Base-by-base conservation (phyloP, 805 yeast species). In the Saccharomycopsis vini region DNA sequence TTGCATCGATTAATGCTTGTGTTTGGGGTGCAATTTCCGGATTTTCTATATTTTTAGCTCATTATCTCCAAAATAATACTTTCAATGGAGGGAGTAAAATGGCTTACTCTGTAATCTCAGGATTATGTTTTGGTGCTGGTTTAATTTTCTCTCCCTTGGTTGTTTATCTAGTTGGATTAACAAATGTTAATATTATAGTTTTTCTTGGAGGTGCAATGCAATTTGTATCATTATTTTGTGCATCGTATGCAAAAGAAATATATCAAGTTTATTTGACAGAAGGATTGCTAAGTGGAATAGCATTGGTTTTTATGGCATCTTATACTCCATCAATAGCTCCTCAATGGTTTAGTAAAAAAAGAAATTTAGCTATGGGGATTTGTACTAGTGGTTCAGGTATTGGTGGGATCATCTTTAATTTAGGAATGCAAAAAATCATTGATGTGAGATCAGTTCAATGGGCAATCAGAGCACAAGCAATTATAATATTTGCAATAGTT, bases 1-100 rank as follows among this genome's bases (percentile, higher is more conserved):
- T 66, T 22, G 57, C 62, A 39, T 45, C 71, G 1, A 56, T 69
- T 41, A 71, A 67, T 47, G 64, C 67, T 50, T 59, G 65, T 35
- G 68, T 75, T 1, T 75, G 79, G 79, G 81, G 81, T 13, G 66
- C 75, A 44, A 75, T 73, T 50, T 62, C 76, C 3, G 77, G 75
- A 0, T 75, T 62, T 54, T 70, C 77, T 2, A 60, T 75, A 10
- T 74, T 72, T 51, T 62, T 75, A 34, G 68, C 77, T 9, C 60
- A 67, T 42, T 77, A 75, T 53, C 46, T 75, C 20, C 63, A 68
- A 31, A 47, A 63, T 36, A 54, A 68, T 44, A 58, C 65, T 2
- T 77, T 74, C 47, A 64, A 67, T 0, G 77, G 74, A 4, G 74
- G 74, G 1, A 52, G 59, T 5, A 69, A 68, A 44, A 55, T 73